Conservation (phyloP, 2,329 filamentous ascomycete species). For the Mollisia scopiformis region DNA sequence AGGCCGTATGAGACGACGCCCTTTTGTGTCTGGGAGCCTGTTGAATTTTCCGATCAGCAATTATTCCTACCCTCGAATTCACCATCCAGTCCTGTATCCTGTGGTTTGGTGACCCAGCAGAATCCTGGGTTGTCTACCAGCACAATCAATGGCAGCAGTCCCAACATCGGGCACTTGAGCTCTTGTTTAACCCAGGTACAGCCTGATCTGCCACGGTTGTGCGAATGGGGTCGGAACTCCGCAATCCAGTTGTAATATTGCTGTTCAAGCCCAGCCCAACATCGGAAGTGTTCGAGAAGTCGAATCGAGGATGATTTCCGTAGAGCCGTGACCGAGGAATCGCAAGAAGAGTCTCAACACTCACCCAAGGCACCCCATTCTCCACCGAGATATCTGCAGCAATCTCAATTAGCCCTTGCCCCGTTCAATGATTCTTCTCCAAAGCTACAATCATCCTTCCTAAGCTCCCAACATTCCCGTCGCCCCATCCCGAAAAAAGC, state of each 20-base stretch:
- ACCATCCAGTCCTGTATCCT: too few species aligned
- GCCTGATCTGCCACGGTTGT: too few species aligned
- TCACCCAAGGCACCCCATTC: slow-evolving; percentile 39
- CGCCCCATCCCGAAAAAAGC: slow-evolving; percentile 13
- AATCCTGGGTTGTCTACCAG: too few species aligned
- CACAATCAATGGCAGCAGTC: too few species aligned
- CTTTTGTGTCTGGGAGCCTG: slow-evolving; percentile 63
- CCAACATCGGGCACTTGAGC: too few species aligned
- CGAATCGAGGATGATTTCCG: slow-evolving; percentile 1
- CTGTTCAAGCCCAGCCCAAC: too few species aligned
- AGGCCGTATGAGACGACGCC: slow-evolving; percentile 74
- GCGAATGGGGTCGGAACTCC: too few species aligned
- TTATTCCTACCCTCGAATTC: not conserved
- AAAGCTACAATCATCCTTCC: slow-evolving; percentile 13
- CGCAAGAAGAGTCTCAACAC: slow-evolving; percentile 19
- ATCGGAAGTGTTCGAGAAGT: not conserved
- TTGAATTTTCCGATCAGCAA: slow-evolving; percentile 29
- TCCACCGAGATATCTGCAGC: slow-evolving; percentile 36
- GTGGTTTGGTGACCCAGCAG: too few species aligned
- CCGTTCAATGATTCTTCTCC: not conserved
- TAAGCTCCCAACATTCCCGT: slow-evolving; percentile 10
- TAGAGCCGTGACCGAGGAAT: slow-evolving; percentile 2
- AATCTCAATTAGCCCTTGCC: slow-evolving; percentile 26
- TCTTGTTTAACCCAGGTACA: too few species aligned
- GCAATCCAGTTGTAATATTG: too few species aligned